A percentile compares a stretch with the other conserved stretches of the same genome.
Conservation (phyloP, 1,284 basidiomycete species). For the Ceratobasidium sp. region DNA sequence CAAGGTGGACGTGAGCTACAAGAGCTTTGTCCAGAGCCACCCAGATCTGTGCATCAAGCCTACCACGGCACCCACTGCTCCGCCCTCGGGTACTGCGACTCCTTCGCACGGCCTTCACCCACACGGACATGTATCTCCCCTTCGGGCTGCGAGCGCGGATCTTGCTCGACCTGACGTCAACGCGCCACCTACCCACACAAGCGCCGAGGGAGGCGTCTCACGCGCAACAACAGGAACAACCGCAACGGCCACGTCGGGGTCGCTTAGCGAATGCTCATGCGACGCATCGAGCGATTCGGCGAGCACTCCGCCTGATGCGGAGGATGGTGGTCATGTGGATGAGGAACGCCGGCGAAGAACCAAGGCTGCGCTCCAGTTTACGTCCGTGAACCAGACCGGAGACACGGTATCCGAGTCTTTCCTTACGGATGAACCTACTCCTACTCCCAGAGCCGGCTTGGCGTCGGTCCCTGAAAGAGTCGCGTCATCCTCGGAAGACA, state of each 20-base stretch:
- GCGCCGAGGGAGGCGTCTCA: constrained; percentile 30
- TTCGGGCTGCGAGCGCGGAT: constrained; percentile 34
- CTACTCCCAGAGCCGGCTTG: constrained; percentile 44
- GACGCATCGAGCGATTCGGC: constrained; percentile 29
- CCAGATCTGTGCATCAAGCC: constrained; percentile 79
- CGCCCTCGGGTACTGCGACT: constrained; percentile 24
- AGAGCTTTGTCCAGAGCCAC: constrained; percentile 90
- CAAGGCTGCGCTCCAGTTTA: constrained; percentile 27
- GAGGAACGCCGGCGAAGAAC: constrained; percentile 17
- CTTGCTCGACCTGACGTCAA: constrained; percentile 34
- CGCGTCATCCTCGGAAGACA: constrained; percentile 14
- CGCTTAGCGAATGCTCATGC: constrained; percentile 33
- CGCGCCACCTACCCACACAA: constrained; percentile 34
- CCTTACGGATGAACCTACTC: constrained; percentile 17
- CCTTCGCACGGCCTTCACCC: constrained; percentile 27
- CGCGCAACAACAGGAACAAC: constrained; percentile 35
- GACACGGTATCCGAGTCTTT: neutral
- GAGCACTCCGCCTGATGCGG: constrained; percentile 34
- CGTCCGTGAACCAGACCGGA: constrained; percentile 7
- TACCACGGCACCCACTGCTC: constrained; percentile 47
- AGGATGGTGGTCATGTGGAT: constrained; percentile 15
- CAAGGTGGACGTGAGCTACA: constrained; percentile 91
- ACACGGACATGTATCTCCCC: constrained; percentile 13
- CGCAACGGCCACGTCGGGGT: constrained; percentile 26
- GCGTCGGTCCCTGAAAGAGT: constrained; percentile 4